Evolutionary conservation across 148 eudicot genomes (phyloP).

Genomic region (Suaeda aralocaspica): DNA sequence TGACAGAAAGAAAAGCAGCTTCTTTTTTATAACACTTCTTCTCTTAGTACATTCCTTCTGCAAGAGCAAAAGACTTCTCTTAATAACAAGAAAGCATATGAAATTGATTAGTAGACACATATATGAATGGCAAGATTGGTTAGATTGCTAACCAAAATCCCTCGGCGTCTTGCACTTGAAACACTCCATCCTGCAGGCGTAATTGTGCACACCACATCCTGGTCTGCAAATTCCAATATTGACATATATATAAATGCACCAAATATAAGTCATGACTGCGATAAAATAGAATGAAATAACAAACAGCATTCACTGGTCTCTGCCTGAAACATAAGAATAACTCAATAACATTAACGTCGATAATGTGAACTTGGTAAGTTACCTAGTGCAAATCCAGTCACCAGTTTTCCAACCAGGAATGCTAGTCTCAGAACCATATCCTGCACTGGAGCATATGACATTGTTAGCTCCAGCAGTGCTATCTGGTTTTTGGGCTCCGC

Average conservation of each 20-base stretch:
- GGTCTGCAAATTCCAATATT: slow-evolving; percentile 30
- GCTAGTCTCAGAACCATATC: slow-evolving; percentile 29
- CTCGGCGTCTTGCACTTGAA: slow-evolving; percentile 57
- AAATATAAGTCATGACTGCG: too few relatives aligned
- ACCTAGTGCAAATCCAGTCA: slow-evolving; percentile 80
- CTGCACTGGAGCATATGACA: slow-evolving; percentile 26
- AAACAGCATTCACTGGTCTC: neutral
- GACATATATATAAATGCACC: neutral
- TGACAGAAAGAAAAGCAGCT: neutral
- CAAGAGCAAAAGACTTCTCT: neutral
- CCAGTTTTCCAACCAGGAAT: slow-evolving; percentile 87
- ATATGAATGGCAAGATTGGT: neutral
- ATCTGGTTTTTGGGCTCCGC: slow-evolving; percentile 40
- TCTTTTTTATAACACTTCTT: neutral
- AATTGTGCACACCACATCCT: slow-evolving; percentile 76
- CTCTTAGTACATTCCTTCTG: slow-evolving; percentile 13
- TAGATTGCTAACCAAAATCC: slow-evolving; percentile 41
- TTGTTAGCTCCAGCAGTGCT: slow-evolving; percentile 19
- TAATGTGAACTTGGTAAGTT: neutral
- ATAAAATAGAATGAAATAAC: neutral
- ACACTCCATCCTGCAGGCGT: slow-evolving; percentile 75
- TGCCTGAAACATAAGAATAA: neutral
- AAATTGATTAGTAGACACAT: slow-evolving; percentile 5
- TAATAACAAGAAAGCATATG: neutral
- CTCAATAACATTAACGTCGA: too few relatives aligned